Evolutionary conservation across 331 rosid species (phyloP).

Genomic region (Pyrus hybrid): DNA sequence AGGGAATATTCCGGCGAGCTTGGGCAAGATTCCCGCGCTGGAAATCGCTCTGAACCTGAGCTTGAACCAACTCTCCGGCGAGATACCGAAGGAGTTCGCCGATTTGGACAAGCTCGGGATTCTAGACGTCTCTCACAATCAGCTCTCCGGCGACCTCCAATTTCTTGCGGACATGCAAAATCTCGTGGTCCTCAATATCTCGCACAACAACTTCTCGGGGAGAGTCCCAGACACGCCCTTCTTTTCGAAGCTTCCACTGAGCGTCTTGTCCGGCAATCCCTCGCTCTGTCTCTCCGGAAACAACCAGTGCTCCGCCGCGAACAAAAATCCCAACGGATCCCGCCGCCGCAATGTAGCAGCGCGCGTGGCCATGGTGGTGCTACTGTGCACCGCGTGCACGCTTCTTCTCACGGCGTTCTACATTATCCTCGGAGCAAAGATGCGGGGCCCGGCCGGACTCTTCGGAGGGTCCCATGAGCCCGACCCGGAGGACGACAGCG

Average conservation of each 20-base stretch:
- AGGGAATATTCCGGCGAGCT: constrained; percentile 53
- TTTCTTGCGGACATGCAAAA: constrained; percentile 61
- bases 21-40: constrained; percentile 63
- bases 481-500: constrained; percentile 38
- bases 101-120: constrained; percentile 63
- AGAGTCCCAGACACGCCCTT: constrained; percentile 69
- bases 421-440: constrained; percentile 36
- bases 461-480: constrained; percentile 16
- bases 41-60: constrained; percentile 84
- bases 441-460: constrained; percentile 22
- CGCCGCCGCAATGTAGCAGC: constrained; percentile 37
- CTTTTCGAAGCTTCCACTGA: constrained; percentile 75
- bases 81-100: constrained; percentile 58
- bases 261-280: constrained; percentile 63
- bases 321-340: neutral
- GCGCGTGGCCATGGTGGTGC: constrained; percentile 70
- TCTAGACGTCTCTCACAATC: constrained; percentile 73
- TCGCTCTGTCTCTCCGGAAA: constrained; percentile 53
- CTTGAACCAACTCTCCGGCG: constrained; percentile 59
- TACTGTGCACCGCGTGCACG: constrained; percentile 60
- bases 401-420: constrained; percentile 72
- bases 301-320: constrained; percentile 26
- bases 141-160: constrained; percentile 58
- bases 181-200: constrained; percentile 78
- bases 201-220: constrained; percentile 70